phyloP scores from a whole-genome alignment of 2,329 filamentous ascomycete genomes.

The Cytospora leucostoma region DNA sequence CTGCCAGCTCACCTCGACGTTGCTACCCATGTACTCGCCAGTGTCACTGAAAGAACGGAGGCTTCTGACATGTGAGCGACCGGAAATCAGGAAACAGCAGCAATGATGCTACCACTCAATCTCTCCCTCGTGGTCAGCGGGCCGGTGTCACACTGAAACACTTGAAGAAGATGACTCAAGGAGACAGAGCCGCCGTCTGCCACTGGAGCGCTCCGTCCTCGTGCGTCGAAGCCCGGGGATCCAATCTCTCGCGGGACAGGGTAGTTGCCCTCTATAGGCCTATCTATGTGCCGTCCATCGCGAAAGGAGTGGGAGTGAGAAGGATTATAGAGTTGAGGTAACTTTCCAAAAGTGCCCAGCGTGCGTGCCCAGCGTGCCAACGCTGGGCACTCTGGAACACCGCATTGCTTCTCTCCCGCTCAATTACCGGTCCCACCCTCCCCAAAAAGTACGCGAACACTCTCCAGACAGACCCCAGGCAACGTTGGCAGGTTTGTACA shows the following conservation, averaged over 20 bases:
- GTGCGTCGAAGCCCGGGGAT: background rate
- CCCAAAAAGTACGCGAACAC: background rate
- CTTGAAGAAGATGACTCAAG: background rate
- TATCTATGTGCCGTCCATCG: no score
- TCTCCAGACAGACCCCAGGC: background rate
- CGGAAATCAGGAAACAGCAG: background rate
- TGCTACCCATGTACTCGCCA: background rate
- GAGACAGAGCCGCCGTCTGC: background rate
- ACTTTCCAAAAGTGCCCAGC: background rate
- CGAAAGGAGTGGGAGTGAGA: background rate
- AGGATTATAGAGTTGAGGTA: background rate
- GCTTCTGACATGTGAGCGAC: slow-evolving; percentile 10
- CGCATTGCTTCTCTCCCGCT: background rate
- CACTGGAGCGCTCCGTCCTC: background rate
- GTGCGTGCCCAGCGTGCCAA: background rate
- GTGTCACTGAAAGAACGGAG: background rate
- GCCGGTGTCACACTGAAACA: slow-evolving; percentile 5
- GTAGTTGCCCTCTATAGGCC: background rate
- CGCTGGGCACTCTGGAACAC: background rate
- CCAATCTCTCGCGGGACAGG: background rate
- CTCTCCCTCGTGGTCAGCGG: slow-evolving; percentile 1
- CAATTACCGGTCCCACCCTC: background rate
- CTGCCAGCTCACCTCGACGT: background rate
- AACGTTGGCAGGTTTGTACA: background rate
- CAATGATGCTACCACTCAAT: background rate